phyloP scores from a whole-genome alignment of 2,329 filamentous ascomycete species.

The Rhinocladiella similis region DNA sequence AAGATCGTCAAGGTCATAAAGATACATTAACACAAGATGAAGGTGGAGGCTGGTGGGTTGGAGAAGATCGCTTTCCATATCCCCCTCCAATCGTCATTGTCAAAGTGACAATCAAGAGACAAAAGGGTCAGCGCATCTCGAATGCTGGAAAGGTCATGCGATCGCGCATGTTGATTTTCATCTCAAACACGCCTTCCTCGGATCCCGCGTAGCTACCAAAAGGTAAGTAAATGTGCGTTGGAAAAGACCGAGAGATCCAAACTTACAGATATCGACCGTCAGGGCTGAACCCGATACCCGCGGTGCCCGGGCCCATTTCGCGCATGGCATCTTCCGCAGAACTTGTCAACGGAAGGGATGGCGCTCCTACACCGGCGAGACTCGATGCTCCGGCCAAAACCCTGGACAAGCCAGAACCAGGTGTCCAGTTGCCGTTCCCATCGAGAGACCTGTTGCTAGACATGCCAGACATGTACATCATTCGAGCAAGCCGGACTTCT shows the following conservation, averaged over 20 bases:
- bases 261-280: constrained; percentile 50
- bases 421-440: constrained; percentile 31
- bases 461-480: constrained; percentile 21
- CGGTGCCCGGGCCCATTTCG: constrained; percentile 43
- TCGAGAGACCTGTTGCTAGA: constrained; percentile 20
- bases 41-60: too few species aligned
- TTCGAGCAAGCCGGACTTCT: constrained; percentile 24
- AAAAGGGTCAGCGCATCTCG: constrained; percentile 38
- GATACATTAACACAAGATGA: too few species aligned
- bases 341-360: not conserved
- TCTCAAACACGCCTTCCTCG: constrained; percentile 50
- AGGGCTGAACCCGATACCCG: constrained; percentile 49
- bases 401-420: constrained; percentile 32
- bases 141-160: constrained; percentile 49
- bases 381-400: constrained; percentile 41
- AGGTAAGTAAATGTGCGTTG: not conserved
- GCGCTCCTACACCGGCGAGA: constrained; percentile 36
- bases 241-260: not conserved
- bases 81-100: too few species aligned
- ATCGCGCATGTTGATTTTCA: constrained; percentile 46
- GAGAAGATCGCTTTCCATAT: too few species aligned
- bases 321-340: constrained; percentile 34
- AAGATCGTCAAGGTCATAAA: too few species aligned
- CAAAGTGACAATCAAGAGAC: too few species aligned
- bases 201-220: constrained; percentile 47